Conservation (phyloP, 2,329 filamentous ascomycete genomes). For the Rhynchosporium secalis region DNA sequence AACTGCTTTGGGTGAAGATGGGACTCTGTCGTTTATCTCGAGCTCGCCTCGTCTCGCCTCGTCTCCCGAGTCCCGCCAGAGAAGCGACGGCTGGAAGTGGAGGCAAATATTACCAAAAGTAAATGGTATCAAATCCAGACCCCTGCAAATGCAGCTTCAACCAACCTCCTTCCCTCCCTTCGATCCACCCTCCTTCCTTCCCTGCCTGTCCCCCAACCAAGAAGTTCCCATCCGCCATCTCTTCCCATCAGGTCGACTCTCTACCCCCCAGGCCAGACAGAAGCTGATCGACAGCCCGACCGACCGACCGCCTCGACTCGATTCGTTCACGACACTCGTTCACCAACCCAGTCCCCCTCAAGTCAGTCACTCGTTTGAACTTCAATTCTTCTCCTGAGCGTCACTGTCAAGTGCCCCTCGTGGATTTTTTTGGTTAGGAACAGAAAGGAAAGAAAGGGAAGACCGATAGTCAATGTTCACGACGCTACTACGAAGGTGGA, state of each 20-base stretch:
- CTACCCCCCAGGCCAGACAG: neutral
- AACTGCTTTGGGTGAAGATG: neutral
- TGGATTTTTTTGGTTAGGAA: conserved; percentile 27
- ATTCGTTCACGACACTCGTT: conserved; percentile 16
- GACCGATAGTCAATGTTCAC: conserved; percentile 17
- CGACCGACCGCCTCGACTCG: conserved; percentile 1
- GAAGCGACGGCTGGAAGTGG: neutral
- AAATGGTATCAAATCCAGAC: neutral
- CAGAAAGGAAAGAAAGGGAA: neutral
- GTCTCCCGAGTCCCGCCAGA: conserved; percentile 2
- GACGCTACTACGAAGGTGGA: conserved; percentile 12
- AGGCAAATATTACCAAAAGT: neutral
- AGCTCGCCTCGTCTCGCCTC: neutral
- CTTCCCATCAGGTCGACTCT: neutral
- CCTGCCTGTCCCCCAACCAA: neutral
- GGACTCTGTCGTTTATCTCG: neutral
- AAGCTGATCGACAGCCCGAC: neutral
- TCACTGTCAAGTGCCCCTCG: conserved; percentile 19
- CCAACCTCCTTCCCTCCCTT: neutral
- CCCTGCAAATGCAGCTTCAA: neutral
- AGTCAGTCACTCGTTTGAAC: conserved; percentile 30
- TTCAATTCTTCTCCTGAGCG: conserved; percentile 25
- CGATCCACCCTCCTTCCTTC: conserved; percentile 1
- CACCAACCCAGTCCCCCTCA: conserved; percentile 2
- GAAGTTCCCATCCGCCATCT: conserved; percentile 1